These are phyloP conservation scores for Wallacemonas rigidus DNA, from an alignment of 208 protist species.

Conservation along the genomic window DNA sequence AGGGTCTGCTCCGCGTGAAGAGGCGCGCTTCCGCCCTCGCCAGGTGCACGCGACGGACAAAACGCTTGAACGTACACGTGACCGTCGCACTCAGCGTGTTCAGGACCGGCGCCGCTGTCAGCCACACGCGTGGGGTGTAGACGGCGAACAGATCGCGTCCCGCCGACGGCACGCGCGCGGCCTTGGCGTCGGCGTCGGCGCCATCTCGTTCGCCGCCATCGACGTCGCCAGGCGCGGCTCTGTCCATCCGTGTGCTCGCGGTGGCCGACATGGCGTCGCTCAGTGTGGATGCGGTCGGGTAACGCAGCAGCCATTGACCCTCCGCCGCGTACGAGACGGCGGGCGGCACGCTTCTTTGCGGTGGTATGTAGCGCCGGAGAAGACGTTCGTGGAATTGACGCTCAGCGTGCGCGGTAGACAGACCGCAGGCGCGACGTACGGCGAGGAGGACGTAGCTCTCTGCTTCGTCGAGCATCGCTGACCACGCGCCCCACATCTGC, in stretches of 20 bases:
- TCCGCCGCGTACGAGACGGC: conserved; percentile 46
- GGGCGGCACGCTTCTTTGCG: conserved; percentile 30
- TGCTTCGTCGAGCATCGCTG: conserved; percentile 7
- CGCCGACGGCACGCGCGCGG: background rate
- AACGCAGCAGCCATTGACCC: conserved; percentile 59
- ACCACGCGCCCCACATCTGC: background rate
- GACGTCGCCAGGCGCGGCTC: background rate
- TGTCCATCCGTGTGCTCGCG: too few relatives aligned
- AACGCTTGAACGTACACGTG: background rate
- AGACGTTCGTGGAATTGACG: background rate
- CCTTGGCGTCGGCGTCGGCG: background rate
- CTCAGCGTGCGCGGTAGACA: background rate
- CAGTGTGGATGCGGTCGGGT: conserved; percentile 14
- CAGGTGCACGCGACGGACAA: conserved; percentile 4
- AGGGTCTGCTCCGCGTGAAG: background rate
- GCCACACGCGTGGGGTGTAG: conserved; percentile 1
- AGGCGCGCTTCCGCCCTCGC: background rate
- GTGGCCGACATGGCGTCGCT: background rate
- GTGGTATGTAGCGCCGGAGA: background rate
- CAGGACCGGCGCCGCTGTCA: background rate
- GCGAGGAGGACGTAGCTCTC: conserved; percentile 3
- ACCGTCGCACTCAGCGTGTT: background rate
- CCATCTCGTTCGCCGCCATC: background rate
- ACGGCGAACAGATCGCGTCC: background rate
- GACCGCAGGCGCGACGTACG: background rate